Conservation (phyloP, 2,329 filamentous ascomycete species). For the Aspergillus ustus region DNA sequence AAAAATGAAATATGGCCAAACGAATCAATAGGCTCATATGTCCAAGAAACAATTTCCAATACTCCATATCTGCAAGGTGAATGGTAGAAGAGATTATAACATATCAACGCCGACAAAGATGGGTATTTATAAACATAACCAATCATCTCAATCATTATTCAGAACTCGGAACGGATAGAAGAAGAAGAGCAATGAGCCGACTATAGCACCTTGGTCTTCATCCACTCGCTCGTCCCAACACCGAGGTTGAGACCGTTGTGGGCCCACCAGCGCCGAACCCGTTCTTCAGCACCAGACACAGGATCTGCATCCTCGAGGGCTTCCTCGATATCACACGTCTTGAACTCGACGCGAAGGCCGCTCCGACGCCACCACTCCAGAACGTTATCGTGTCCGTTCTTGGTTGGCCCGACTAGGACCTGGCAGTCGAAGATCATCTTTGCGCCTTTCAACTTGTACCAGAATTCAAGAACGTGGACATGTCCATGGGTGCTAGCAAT, state of each 20-base stretch:
- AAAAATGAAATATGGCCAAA: slow-evolving; percentile 1
- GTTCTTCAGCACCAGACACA: slow-evolving; percentile 70
- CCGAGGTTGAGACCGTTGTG: slow-evolving; percentile 80
- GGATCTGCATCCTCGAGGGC: slow-evolving; percentile 78
- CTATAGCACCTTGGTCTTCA: slow-evolving; percentile 75
- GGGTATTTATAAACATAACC: slow-evolving; percentile 20
- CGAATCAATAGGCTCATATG: background rate
- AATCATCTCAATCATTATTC: slow-evolving; percentile 7
- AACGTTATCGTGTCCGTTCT: slow-evolving; percentile 81
- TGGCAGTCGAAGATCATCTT: slow-evolving; percentile 82
- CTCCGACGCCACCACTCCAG: slow-evolving; percentile 88
- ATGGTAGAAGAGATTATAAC: slow-evolving; percentile 2
- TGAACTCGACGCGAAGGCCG: slow-evolving; percentile 82
- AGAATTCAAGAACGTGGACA: slow-evolving; percentile 80
- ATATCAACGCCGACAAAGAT: slow-evolving; percentile 16
- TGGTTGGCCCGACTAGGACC: slow-evolving; percentile 83
- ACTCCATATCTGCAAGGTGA: slow-evolving; percentile 5
- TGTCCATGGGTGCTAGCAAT: slow-evolving; percentile 85
- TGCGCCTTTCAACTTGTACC: slow-evolving; percentile 74
- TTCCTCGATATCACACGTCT: slow-evolving; percentile 94
- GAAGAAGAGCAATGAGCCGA: background rate
- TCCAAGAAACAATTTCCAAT: background rate
- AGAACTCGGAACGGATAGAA: background rate
- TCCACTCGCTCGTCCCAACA: slow-evolving; percentile 85
- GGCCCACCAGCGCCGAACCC: slow-evolving; percentile 86